Percentiles rank a stretch among this genome's conserved stretches.
Conservation (phyloP, 108 stramenopile species). For the Cyclotella choctawhatcheeana region DNA sequence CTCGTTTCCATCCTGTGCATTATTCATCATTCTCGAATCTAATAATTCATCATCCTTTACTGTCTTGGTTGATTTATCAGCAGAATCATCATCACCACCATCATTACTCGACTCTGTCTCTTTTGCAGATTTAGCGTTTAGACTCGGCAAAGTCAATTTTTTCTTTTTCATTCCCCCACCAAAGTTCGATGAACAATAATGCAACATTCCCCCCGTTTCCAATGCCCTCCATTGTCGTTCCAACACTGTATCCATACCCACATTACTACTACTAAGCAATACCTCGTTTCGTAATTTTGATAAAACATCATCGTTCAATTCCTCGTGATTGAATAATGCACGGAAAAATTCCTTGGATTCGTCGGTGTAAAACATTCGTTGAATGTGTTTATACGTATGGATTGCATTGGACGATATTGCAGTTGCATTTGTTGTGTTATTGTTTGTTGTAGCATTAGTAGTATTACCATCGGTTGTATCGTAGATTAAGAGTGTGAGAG, state of each 20-base stretch:
- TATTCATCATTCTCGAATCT: too few species aligned
- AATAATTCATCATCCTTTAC: too few species aligned
- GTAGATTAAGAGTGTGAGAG: constrained; percentile 35
- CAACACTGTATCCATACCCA: neutral
- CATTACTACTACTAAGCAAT: neutral
- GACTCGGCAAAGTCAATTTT: neutral
- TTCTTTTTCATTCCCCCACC: neutral
- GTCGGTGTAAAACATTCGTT: constrained; percentile 29
- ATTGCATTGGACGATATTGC: too few species aligned
- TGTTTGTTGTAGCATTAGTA: too few species aligned
- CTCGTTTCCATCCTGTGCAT: too few species aligned
- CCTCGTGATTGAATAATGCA: neutral
- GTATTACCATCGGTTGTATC: neutral
- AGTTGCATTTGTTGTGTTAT: too few species aligned
- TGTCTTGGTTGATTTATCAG: too few species aligned
- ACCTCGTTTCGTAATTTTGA: too few species aligned
- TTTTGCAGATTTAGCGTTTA: too few species aligned
- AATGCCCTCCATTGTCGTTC: neutral
- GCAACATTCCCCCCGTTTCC: neutral
- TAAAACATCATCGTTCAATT: too few species aligned
- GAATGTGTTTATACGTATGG: constrained; percentile 38
- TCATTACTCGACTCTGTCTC: too few species aligned
- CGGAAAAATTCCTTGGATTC: constrained; percentile 16
- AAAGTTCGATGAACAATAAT: neutral
- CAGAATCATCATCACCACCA: too few species aligned